Evolutionary conservation across 164 flowering plant species (phyloP).

Genomic region (Akebia trifoliata): DNA sequence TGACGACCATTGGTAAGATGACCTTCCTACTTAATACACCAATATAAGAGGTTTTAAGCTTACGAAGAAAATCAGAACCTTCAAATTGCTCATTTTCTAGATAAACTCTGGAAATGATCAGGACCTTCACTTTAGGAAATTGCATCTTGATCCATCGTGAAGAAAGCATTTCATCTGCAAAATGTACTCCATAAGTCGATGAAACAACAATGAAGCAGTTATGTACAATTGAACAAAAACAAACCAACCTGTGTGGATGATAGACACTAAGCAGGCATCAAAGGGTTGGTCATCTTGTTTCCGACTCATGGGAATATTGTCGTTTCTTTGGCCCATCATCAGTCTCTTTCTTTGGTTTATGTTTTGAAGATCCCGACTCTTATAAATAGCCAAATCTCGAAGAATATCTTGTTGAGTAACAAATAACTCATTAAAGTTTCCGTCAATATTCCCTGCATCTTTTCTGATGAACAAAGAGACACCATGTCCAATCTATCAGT

Average conservation of each 20-base stretch:
- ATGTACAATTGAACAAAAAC: background rate
- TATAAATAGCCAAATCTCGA: too few species aligned
- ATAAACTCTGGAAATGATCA: constrained; percentile 27
- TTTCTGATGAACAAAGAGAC: constrained; percentile 23
- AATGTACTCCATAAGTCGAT: background rate
- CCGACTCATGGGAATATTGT: constrained; percentile 25
- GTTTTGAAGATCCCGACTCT: constrained; percentile 15
- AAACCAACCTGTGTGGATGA: constrained; percentile 36
- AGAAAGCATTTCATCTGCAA: constrained; percentile 23
- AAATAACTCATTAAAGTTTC: constrained; percentile 24
- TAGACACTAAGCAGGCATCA: constrained; percentile 31
- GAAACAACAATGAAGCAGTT: background rate
- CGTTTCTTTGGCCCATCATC: constrained; percentile 20
- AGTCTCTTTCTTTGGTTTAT: constrained; percentile 26
- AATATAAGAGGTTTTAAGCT: too few species aligned
- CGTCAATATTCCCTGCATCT: constrained; percentile 21
- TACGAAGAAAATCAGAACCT: too few species aligned
- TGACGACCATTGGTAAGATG: too few species aligned
- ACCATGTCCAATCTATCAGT: background rate
- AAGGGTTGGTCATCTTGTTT: constrained; percentile 12
- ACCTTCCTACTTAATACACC: too few species aligned
- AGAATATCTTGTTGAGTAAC: constrained; percentile 46
- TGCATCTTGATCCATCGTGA: constrained; percentile 22
- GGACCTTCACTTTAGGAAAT: constrained; percentile 25
- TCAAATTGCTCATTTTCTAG: constrained; percentile 16